These are phyloP conservation scores for Rosa lucieae DNA, from an alignment of 306 rosid genomes.

Conservation along the genomic window DNA sequence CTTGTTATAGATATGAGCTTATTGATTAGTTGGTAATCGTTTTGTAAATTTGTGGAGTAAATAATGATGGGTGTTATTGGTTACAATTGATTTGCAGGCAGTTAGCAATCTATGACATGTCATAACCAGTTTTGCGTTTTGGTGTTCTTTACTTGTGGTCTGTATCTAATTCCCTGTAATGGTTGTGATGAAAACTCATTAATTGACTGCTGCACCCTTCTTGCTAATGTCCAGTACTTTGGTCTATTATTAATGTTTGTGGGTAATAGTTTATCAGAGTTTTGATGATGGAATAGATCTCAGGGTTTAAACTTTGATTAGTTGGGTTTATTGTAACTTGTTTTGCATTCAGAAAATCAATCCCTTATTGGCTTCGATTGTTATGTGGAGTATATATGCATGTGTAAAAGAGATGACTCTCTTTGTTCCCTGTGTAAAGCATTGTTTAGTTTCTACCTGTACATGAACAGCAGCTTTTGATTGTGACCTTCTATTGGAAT, in stretches of 20 bases:
- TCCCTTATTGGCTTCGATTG: background rate
- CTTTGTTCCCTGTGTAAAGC: too few relatives aligned
- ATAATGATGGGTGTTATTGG: background rate
- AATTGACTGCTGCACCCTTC: background rate
- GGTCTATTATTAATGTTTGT: background rate
- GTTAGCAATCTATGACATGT: background rate
- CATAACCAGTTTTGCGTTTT: background rate
- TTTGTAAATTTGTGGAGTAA: background rate
- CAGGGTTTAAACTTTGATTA: background rate
- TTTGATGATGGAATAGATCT: background rate
- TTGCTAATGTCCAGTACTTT: background rate
- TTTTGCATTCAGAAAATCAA: background rate
- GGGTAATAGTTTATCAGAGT: background rate
- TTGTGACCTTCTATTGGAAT: background rate
- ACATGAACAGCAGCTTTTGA: background rate
- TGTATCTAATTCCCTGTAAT: background rate
- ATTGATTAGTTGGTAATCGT: background rate
- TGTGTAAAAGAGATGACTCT: background rate
- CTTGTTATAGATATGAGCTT: background rate
- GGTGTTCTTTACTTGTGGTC: background rate
- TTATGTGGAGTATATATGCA: background rate
- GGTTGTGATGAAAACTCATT: background rate
- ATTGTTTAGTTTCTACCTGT: background rate
- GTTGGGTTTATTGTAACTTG: background rate
- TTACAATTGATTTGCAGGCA: background rate